Conservation (phyloP, 2,329 filamentous ascomycete species). For the Neospermospora avenae region DNA sequence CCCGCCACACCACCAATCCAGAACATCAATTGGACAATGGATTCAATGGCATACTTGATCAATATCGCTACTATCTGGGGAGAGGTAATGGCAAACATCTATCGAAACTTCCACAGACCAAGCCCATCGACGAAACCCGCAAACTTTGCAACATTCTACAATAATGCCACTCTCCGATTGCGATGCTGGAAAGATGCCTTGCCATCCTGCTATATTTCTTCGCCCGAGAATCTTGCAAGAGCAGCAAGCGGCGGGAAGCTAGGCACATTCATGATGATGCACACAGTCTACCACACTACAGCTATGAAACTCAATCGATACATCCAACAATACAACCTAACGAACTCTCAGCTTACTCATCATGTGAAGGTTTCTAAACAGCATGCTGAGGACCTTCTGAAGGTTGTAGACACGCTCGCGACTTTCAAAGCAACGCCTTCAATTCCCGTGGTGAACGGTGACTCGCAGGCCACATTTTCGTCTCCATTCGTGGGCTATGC, state of each 20-base stretch:
- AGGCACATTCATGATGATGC: slow-evolving; percentile 60
- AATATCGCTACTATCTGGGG: slow-evolving; percentile 64
- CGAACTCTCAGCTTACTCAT: slow-evolving; percentile 40
- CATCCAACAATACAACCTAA: slow-evolving; percentile 43
- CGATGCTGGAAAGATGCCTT: slow-evolving; percentile 57
- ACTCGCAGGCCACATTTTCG: slow-evolving; percentile 38
- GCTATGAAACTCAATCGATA: slow-evolving; percentile 65
- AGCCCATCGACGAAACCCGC: slow-evolving; percentile 29
- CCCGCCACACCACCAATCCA: slow-evolving; percentile 42
- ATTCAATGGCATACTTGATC: slow-evolving; percentile 55
- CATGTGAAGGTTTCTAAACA: slow-evolving; percentile 48
- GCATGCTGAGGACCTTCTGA: slow-evolving; percentile 51
- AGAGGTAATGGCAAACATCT: slow-evolving; percentile 58
- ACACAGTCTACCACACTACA: slow-evolving; percentile 62
- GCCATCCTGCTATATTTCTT: slow-evolving; percentile 53
- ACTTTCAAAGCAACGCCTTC: slow-evolving; percentile 30
- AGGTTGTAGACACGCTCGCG: slow-evolving; percentile 44
- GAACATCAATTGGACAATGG: slow-evolving; percentile 36
- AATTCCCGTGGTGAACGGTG: background rate
- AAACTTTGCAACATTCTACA: slow-evolving; percentile 46
- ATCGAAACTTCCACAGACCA: slow-evolving; percentile 42
- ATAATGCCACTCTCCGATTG: slow-evolving; percentile 48
- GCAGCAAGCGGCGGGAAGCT: slow-evolving; percentile 51
- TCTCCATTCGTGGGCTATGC: slow-evolving; percentile 61
- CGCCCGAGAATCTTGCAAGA: slow-evolving; percentile 53